These are phyloP conservation scores for Phalaenopsis aphrodite DNA, from an alignment of 106 monocot species.

Conservation along the genomic window DNA sequence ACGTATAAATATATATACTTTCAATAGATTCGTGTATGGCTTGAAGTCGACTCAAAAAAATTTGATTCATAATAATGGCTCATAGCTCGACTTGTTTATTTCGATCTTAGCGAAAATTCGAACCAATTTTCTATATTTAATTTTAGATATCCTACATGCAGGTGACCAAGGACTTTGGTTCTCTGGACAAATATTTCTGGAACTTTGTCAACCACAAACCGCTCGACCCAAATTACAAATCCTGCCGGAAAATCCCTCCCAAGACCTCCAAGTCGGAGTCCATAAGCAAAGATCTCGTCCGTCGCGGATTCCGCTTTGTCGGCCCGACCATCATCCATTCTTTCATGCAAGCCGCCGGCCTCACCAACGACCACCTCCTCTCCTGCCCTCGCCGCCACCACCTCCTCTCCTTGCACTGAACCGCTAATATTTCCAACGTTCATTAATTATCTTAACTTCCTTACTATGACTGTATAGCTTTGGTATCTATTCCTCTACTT, in stretches of 20 bases:
- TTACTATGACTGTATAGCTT: not conserved
- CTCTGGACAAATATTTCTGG: conserved; percentile 72
- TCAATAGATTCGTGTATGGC: too few species aligned
- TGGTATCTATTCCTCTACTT: too few species aligned
- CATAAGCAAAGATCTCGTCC: conserved; percentile 85
- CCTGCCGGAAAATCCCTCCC: conserved; percentile 68
- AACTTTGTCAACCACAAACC: conserved; percentile 73
- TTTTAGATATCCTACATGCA: conserved; percentile 11
- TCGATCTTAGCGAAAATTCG: too few species aligned
- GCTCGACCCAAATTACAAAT: conserved; percentile 55
- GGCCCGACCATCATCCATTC: conserved; percentile 83
- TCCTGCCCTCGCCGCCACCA: conserved; percentile 61
- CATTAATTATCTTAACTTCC: too few species aligned
- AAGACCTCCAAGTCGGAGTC: conserved; percentile 89
- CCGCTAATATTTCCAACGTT: not conserved
- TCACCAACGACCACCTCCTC: conserved; percentile 81
- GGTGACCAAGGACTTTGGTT: conserved; percentile 54
- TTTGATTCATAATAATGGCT: too few species aligned
- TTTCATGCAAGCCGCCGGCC: conserved; percentile 91
- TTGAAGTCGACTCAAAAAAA: too few species aligned
- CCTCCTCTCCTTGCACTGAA: conserved; percentile 29
- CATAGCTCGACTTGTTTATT: too few species aligned
- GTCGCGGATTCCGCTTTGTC: conserved; percentile 78
- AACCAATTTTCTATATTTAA: too few species aligned
- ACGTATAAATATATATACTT: too few species aligned